Conservation (phyloP, 2,329 filamentous ascomycete genomes). For the Clonostachys byssicola region DNA sequence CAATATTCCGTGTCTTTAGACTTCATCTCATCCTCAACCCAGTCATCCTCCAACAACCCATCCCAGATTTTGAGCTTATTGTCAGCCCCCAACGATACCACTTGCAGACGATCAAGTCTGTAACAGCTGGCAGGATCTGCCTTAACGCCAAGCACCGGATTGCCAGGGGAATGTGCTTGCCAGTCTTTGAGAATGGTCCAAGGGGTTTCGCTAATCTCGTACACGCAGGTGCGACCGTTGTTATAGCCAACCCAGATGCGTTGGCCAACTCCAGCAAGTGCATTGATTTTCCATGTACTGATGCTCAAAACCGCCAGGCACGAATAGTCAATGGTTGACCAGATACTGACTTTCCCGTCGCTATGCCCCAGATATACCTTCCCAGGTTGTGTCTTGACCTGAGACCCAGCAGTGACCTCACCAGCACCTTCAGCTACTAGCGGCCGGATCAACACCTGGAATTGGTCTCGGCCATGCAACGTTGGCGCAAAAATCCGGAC, state of each 20-base stretch:
- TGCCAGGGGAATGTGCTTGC: conserved; percentile 70
- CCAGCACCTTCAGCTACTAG: conserved; percentile 70
- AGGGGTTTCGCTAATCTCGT: conserved; percentile 76
- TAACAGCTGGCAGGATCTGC: conserved; percentile 81
- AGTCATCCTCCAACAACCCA: conserved; percentile 87
- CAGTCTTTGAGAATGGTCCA: conserved; percentile 95
- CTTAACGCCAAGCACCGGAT: conserved; percentile 72
- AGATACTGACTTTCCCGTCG: conserved; percentile 94
- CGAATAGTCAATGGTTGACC: conserved; percentile 70
- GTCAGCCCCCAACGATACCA: conserved; percentile 83
- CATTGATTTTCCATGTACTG: conserved; percentile 93
- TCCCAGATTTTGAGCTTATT: conserved; percentile 86
- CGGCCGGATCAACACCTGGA: conserved; percentile 71
- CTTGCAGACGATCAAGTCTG: conserved; percentile 78
- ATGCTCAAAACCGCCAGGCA: conserved; percentile 80
- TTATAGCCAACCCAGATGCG: conserved; percentile 93
- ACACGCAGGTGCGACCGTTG: conserved; percentile 89
- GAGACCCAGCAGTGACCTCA: conserved; percentile 81
- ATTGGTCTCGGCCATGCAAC: conserved; percentile 60
- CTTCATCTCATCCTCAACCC: conserved; percentile 90
- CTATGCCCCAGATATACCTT: conserved; percentile 86
- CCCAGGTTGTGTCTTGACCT: conserved; percentile 69
- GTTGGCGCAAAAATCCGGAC: conserved; percentile 80
- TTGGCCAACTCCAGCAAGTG: conserved; percentile 73
- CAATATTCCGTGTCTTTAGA: conserved; percentile 78